A percentile compares a stretch with the other conserved stretches of the same genome.
Conservation (phyloP, 176 grass and related monocot genomes). For the Pontederia paniculata region DNA sequence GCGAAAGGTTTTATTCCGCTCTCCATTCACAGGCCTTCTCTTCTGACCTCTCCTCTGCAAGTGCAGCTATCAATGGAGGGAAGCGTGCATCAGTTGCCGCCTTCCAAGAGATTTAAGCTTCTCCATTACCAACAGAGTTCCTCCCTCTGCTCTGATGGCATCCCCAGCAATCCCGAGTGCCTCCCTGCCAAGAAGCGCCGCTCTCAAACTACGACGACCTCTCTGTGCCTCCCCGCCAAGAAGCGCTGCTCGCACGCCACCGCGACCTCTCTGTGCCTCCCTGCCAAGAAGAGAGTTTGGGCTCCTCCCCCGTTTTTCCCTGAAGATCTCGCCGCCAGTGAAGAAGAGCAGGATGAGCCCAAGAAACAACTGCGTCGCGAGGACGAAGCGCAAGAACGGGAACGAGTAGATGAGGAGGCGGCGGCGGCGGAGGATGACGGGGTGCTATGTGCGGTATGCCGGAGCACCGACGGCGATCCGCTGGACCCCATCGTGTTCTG, state of each 20-base stretch:
- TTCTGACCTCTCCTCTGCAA: not conserved
- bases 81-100: conserved; percentile 37
- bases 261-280: conserved; percentile 23
- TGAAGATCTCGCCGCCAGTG: not conserved
- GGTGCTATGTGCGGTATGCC: conserved; percentile 56
- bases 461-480: conserved; percentile 73
- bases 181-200: conserved; percentile 30
- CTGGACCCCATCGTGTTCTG: conserved; percentile 94
- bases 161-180: conserved; percentile 7
- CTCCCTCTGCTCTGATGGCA: not conserved
- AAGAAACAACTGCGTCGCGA: conserved; percentile 3
- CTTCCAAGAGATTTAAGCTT: conserved; percentile 68
- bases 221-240: conserved; percentile 49
- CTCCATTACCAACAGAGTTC: conserved; percentile 10
- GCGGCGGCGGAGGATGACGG: conserved; percentile 56
- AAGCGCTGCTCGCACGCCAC: conserved; percentile 18
- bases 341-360: not conserved
- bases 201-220: not conserved
- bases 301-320: not conserved
- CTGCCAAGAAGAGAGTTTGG: conserved; percentile 58
- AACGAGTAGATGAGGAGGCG: not conserved
- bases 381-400: not conserved
- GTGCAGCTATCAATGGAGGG: conserved; percentile 4
- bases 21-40: not conserved
- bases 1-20: not conserved